Evolutionary conservation across 1,139 yeast genomes (phyloP).

Genomic region (Candida smagusa): DNA sequence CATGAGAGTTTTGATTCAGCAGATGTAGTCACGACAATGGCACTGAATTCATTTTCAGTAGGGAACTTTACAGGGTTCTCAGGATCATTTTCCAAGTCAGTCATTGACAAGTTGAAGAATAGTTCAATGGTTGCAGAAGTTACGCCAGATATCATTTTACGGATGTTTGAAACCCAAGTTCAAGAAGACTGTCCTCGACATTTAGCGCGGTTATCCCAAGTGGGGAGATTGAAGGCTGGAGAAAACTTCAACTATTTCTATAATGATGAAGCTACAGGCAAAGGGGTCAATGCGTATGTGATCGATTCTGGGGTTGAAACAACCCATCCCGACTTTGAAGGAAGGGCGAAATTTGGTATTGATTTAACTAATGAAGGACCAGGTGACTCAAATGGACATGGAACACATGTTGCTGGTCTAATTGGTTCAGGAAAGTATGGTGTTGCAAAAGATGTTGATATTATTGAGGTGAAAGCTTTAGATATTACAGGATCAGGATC

Average conservation of each 20-base stretch:
- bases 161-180: slow-evolving; percentile 39
- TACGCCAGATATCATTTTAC: slow-evolving; percentile 54
- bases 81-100: slow-evolving; percentile 52
- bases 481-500: slow-evolving; percentile 65
- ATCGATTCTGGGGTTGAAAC: slow-evolving; percentile 71
- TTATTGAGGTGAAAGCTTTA: slow-evolving; percentile 72
- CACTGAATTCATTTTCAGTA: slow-evolving; percentile 47
- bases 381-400: slow-evolving; percentile 71
- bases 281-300: slow-evolving; percentile 68
- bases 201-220: slow-evolving; percentile 60
- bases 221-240: slow-evolving; percentile 27
- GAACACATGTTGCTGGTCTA: slow-evolving; percentile 91
- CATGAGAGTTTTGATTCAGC: slow-evolving; percentile 34
- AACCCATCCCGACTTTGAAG: slow-evolving; percentile 63
- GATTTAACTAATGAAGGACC: slow-evolving; percentile 61
- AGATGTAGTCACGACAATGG: slow-evolving; percentile 39
- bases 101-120: slow-evolving; percentile 44
- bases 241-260: slow-evolving; percentile 37
- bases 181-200: slow-evolving; percentile 66
- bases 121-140: slow-evolving; percentile 55
- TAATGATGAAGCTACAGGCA: slow-evolving; percentile 42
- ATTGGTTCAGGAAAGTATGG: slow-evolving; percentile 77
- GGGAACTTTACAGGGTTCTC: slow-evolving; percentile 65
- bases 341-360: slow-evolving; percentile 55
- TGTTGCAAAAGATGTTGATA: slow-evolving; percentile 64